Evolutionary conservation across 2,329 filamentous ascomycete species (phyloP), one percentile per base, ranked within the genome.

Genomic region (Stagonosporopsis chrysanthemi): DNA sequence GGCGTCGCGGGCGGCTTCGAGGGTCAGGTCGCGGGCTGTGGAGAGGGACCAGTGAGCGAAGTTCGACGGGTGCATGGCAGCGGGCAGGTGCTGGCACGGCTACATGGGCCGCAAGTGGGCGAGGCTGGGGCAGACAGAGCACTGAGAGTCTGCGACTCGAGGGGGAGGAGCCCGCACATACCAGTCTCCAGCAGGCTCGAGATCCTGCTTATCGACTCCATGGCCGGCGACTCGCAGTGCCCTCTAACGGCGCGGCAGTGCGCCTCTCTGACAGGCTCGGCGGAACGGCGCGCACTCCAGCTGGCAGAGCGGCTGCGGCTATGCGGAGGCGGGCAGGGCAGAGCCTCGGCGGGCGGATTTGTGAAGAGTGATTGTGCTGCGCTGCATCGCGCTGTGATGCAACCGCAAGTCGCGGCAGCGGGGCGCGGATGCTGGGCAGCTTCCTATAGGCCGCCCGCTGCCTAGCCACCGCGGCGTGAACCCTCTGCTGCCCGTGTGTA

Each of bases 141-240:
- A 39, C 28, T 23, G 23, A 45, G 33, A 31, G 19, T 19, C 19
- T 2, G 19, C 2, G 19, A 19, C 19, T 19, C 19, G 19, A 19
- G 19, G 45, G 42, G n/a, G 48, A 26, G 6, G 24, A 26, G 49
- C 39, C 38, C 54, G 54, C 54, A 57, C 54, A 57, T 84, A 96
- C 94, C 92, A 79, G 90, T 95, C 83, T 98, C 95, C 77, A 99
- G 88, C 80, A 98, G 86, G 76, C 88, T 91, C 68, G 93, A 96
- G 78, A 99, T 96, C 72, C 91, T 87, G 64, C 94, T 92, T 75
- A 98, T 92, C 22, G 94, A 96, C 85, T 99, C 95, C 95, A 99
- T 99, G 57, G 63, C 61, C 42, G 42, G 45, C 55, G 49, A 58
- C 60, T 40, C 57, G 35, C 58, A 44, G 42, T 26, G 2, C 24